Evolutionary conservation across 768 basidiomycete species (phyloP), one percentile per base, ranked within the genome.

Genomic region (Galerina sulciceps): DNA sequence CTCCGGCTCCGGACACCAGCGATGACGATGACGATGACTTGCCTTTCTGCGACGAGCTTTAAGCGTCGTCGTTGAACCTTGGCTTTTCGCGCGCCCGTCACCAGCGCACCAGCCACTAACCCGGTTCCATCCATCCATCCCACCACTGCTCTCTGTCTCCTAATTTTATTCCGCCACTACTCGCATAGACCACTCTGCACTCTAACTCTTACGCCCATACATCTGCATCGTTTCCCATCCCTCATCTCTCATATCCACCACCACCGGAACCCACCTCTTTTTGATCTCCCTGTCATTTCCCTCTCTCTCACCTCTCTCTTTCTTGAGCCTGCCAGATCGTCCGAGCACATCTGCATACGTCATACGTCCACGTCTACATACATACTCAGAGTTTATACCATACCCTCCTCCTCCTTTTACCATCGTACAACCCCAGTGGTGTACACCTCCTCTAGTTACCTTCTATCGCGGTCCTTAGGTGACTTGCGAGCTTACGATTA

Each of bases 11-110:
- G 8, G 34, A 38, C 17, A 47, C 35, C 35, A 38, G 42, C 31
- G 53, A 55, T 36, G 60, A 55, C 20, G 49, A 59, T 18, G 67
- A 67, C 49, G 63, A 61, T 26, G 58, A 69, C 59, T 60, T 69
- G 41, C 68, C 68, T 20, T 69, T 60, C 64, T 69, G 69, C 49
- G 69, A 69, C 34, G 69, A 69, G 58, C 47, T 67, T 36, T 67
- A 48, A 64, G 41, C 41, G 56, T 36, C n/a, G 23, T 22, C 18
- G 17, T n/a, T 8, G 10, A 10, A 13, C 43, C 3, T 22, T 17
- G 5, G 17, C 43, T 17, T 44, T 17, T 18, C n/a, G 17, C 18
- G 10, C 43, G 43, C 18, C 10, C 4, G 26, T 31, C 26, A 31
- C 8, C 26, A 31, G 8, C 5, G 5, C 26, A 31, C 8, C 26